Percentiles rank a stretch among this genome's conserved stretches.
Conservation (phyloP, 2,329 filamentous ascomycete genomes). For the Amphichorda felina region DNA sequence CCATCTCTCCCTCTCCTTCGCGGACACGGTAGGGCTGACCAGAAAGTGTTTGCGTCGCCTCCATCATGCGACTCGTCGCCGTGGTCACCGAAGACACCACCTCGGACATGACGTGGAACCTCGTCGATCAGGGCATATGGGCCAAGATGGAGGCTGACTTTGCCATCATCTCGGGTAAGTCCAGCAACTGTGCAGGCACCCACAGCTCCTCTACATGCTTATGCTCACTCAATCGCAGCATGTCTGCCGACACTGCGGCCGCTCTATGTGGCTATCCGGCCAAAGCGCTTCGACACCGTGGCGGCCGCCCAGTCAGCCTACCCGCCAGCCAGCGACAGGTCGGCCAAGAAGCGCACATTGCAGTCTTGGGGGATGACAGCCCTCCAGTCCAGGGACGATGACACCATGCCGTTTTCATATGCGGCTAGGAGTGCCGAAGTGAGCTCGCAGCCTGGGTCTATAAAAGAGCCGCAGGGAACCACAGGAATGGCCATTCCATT, state of each 20-base stretch:
- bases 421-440: not conserved
- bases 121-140: not conserved
- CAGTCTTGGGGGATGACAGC: constrained; percentile 1
- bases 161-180: constrained; percentile 1
- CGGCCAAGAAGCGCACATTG: not conserved
- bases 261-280: not conserved
- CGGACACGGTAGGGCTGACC: too few species aligned
- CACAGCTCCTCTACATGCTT: not conserved
- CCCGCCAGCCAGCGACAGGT: not conserved
- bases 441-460: not conserved
- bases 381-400: not conserved
- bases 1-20: too few species aligned
- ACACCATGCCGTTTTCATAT: not conserved
- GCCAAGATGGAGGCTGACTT: constrained; percentile 1
- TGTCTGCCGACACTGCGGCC: constrained; percentile 1
- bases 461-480: not conserved
- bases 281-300: not conserved
- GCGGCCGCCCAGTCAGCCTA: not conserved
- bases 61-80: constrained; percentile 6
- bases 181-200: not conserved
- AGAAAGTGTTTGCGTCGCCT: not conserved
- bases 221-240: not conserved
- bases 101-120: constrained; percentile 23
- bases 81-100: constrained; percentile 21
- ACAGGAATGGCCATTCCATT: not conserved